Conservation (phyloP, 352 stramenopile species). For the Saprolegnia parasitica region DNA sequence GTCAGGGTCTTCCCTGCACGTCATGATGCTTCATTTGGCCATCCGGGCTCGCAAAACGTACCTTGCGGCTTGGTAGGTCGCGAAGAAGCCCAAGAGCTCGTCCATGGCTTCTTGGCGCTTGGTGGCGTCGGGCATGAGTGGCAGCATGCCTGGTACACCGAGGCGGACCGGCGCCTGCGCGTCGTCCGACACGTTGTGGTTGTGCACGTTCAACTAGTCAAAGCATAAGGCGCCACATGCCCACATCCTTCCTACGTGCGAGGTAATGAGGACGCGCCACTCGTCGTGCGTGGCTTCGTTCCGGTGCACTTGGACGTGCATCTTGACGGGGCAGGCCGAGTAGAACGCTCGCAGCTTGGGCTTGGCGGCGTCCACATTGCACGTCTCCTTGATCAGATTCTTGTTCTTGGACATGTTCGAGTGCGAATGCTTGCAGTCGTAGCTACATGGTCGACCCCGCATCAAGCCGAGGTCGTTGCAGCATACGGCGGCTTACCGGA, state of each 20-base stretch:
- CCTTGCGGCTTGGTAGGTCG: constrained; percentile 14
- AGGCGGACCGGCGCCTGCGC: background rate
- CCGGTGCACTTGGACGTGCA: constrained; percentile 25
- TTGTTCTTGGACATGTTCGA: constrained; percentile 29
- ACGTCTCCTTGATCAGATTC: constrained; percentile 3
- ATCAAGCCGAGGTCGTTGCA: background rate
- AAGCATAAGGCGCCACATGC: background rate
- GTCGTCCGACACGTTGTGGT: constrained; percentile 4
- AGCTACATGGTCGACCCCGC: background rate
- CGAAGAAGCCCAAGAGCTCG: constrained; percentile 17
- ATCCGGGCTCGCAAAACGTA: background rate
- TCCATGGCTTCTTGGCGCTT: constrained; percentile 1
- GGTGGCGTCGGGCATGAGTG: background rate
- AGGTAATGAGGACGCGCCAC: constrained; percentile 21
- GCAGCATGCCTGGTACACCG: background rate
- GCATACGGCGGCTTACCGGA: too few species aligned
- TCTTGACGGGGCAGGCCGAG: constrained; percentile 24
- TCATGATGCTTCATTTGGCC: background rate
- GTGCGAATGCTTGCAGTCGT: constrained; percentile 26
- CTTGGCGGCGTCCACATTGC: constrained; percentile 2
- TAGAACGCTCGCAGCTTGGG: constrained; percentile 19
- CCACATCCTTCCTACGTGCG: background rate
- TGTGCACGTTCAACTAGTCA: constrained; percentile 23
- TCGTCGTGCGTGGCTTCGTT: background rate
- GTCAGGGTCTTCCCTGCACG: background rate